Evolutionary conservation across 257 asterid species (phyloP).

Genomic region (Ilex aquifolium): DNA sequence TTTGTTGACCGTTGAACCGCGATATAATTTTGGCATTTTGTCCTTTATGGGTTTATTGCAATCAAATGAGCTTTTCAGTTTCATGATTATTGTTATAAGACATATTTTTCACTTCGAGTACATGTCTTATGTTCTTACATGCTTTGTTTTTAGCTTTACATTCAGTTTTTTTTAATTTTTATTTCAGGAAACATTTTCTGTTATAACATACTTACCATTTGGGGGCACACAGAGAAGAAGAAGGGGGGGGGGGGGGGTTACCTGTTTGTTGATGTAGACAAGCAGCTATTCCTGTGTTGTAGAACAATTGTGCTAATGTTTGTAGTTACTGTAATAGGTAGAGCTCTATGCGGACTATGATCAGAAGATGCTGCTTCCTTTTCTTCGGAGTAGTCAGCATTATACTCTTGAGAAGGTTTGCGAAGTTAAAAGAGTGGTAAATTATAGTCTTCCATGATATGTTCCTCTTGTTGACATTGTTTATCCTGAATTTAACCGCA

Average conservation of each 20-base stretch:
- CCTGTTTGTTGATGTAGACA: too few species aligned
- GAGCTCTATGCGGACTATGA: slow-evolving; percentile 94
- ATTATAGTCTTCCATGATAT: slow-evolving; percentile 1
- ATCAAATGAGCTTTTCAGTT: background rate
- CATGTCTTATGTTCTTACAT: too few species aligned
- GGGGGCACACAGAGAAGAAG: too few species aligned
- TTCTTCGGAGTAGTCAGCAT: slow-evolving; percentile 97
- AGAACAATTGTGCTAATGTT: background rate
- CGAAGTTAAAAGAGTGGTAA: slow-evolving; percentile 4
- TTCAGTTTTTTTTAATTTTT: too few species aligned
- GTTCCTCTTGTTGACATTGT: slow-evolving; percentile 1
- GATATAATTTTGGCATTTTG: background rate
- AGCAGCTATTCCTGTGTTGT: too few species aligned
- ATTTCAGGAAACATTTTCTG: too few species aligned
- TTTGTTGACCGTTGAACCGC: background rate
- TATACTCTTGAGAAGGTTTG: slow-evolving; percentile 91
- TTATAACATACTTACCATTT: too few species aligned
- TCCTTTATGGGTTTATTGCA: background rate
- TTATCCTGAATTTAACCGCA: slow-evolving; percentile 27
- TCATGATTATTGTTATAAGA: too few species aligned
- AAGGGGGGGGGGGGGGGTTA: too few species aligned
- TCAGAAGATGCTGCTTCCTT: slow-evolving; percentile 83
- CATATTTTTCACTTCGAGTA: too few species aligned
- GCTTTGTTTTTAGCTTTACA: too few species aligned
- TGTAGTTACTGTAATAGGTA: slow-evolving; percentile 47